phyloP scores from a whole-genome alignment of 495 filamentous ascomycete genomes.

The Letharia columbiana region DNA sequence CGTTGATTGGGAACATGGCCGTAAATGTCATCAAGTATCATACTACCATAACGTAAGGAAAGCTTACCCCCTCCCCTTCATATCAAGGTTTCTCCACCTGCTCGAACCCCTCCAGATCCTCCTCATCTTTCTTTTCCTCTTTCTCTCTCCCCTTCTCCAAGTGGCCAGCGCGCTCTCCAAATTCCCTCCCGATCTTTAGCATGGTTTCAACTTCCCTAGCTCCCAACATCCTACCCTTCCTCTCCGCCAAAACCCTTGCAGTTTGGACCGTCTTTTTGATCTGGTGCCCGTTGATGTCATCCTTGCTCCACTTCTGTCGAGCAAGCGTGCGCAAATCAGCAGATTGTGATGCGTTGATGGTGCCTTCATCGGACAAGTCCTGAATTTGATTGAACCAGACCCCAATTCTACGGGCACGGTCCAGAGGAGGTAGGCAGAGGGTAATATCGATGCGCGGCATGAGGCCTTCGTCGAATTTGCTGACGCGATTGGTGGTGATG shows the following conservation, averaged over 20 bases:
- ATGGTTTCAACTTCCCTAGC: constrained; percentile 21
- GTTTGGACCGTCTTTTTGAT: constrained; percentile 23
- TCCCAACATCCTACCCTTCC: constrained; percentile 18
- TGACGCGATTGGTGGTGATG: constrained; percentile 46
- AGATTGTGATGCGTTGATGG: constrained; percentile 1
- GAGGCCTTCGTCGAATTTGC: constrained; percentile 43
- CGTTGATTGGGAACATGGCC: neutral
- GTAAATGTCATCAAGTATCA: neutral
- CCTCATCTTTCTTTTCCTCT: neutral
- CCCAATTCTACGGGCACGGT: constrained; percentile 12
- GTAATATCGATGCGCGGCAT: constrained; percentile 42
- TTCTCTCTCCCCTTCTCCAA: constrained; percentile 12
- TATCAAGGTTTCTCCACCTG: constrained; percentile 14
- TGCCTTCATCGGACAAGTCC: constrained; percentile 14
- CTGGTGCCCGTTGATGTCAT: constrained; percentile 24
- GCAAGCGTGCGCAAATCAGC: constrained; percentile 10
- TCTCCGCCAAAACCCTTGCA: constrained; percentile 22
- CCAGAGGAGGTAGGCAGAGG: constrained; percentile 22
- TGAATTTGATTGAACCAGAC: constrained; percentile 23
- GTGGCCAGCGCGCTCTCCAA: constrained; percentile 8
- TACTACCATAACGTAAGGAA: neutral
- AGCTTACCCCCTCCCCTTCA: neutral
- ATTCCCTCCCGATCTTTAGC: constrained; percentile 22
- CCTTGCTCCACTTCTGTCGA: constrained; percentile 18
- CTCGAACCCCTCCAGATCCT: constrained; percentile 20